Conservation (phyloP, 192 early-diverging fungal species). For the Podila horticola region DNA sequence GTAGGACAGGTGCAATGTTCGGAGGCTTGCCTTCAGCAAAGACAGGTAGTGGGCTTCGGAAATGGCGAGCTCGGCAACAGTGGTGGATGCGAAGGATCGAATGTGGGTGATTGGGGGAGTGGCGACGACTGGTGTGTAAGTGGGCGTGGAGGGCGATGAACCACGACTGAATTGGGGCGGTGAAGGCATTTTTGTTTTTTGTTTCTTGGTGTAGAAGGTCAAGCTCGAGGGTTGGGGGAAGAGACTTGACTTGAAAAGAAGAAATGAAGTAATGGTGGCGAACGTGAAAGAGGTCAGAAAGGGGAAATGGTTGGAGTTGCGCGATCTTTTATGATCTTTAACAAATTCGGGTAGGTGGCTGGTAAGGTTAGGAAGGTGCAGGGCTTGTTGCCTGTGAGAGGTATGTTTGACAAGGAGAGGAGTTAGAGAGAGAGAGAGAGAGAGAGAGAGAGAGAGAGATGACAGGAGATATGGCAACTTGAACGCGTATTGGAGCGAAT, state of each 20-base stretch:
- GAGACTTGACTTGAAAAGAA: not conserved
- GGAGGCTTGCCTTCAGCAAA: slow-evolving; percentile 24
- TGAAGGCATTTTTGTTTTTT: not conserved
- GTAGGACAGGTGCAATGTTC: no score
- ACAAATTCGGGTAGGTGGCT: no score
- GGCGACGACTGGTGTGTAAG: not conserved
- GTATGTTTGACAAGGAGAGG: not conserved
- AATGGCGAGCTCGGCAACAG: slow-evolving; percentile 28
- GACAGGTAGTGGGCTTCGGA: slow-evolving; percentile 50
- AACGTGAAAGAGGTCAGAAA: not conserved
- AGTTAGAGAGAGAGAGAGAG: not conserved
- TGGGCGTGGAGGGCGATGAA: not conserved
- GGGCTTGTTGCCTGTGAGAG: no score
- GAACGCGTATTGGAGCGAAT: no score
- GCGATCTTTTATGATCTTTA: no score
- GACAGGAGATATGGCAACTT: no score
- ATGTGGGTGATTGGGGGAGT: not conserved
- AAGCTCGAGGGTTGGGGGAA: not conserved
- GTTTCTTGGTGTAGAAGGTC: not conserved
- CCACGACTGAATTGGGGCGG: not conserved
- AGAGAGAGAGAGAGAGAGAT: not conserved
- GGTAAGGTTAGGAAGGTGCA: no score
- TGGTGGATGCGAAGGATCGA: slow-evolving; percentile 15
- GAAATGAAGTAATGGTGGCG: not conserved
- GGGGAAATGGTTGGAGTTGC: no score